Percentiles rank a stretch among this genome's conserved stretches.
Evolutionary conservation across 208 protist genomes (phyloP).

Genomic region (Borovskyia barvae): DNA sequence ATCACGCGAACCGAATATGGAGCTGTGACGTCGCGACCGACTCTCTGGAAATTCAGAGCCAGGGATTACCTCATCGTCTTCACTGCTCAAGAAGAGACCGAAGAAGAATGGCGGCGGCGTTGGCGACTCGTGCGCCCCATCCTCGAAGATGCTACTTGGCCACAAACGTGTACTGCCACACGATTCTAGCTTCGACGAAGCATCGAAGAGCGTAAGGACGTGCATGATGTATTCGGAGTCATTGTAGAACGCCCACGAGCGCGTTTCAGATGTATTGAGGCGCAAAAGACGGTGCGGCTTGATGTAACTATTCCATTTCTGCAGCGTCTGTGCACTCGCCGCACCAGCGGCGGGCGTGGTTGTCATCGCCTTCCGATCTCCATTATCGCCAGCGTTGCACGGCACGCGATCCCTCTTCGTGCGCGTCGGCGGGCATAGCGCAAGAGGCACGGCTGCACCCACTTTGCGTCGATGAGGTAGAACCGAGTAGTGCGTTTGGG

Average conservation of each 20-base stretch:
- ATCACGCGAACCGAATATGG: constrained; percentile 12
- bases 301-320: constrained; percentile 11
- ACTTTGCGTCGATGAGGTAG: constrained; percentile 14
- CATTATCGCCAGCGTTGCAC: constrained; percentile 15
- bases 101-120: constrained; percentile 17
- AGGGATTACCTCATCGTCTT: constrained; percentile 15
- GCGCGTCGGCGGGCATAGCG: constrained; percentile 14
- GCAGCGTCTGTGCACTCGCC: not conserved
- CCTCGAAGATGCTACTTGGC: constrained; percentile 19
- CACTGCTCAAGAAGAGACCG: constrained; percentile 18
- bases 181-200: constrained; percentile 45
- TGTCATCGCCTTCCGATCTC: not conserved
- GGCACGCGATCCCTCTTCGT: constrained; percentile 11
- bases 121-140: constrained; percentile 5
- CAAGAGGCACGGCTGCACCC: constrained; percentile 8
- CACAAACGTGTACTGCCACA: constrained; percentile 28
- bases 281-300: constrained; percentile 17
- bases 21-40: constrained; percentile 1
- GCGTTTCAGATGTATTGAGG: constrained; percentile 26
- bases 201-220: constrained; percentile 42
- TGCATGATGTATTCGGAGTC: constrained; percentile 48
- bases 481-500: constrained; percentile 15
- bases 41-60: constrained; percentile 17
- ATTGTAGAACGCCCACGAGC: constrained; percentile 69
- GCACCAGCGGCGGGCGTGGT: not conserved